Base-by-base conservation (phyloP, 2,329 filamentous ascomycete species). In the Xylaria sp. region DNA sequence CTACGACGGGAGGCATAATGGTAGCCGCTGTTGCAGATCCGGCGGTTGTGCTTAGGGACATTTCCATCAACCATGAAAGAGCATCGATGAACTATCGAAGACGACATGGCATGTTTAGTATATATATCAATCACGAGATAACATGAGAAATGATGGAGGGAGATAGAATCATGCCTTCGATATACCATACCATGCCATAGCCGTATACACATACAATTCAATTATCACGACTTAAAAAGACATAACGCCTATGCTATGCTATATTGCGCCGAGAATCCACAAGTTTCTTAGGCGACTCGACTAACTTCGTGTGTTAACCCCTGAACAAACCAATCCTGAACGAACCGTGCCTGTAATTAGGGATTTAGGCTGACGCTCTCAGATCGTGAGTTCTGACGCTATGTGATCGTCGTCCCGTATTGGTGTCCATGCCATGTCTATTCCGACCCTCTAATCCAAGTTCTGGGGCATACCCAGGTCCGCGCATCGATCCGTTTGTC, bases 211-310 rank as follows among this genome's bases (percentile, higher is more conserved):
- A 59, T 62, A 53, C 13, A 53, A 72, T 68, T 61, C 65, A 69
- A 65, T 63, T 60, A 49, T 59, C 54, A 65, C 23, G 38, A 67
- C 42, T 53, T 38, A 13, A 67, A 67, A 70, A 59, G n/a, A 69
- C 64, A 64, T 67, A 77, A 79, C 79, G 78, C 79, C 79, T 65
- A 71, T 79, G 77, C 79, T 77, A 80, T 80, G 77, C 77, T 71
- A 67, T 66, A 58, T 61, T 65, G 57, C 46, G 59, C 61, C 17
- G 23, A 59, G 23, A 44, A 63, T 49, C 38, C 57, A 53, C 61
- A 31, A 28, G 53, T 42, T 31, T 33, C 56, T n/a, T 28, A 42
- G 7, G n/a, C 17, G 46, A 42, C 38, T 48, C 17, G 36, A 38
- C 20, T 38, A n/a, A n/a, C 15, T 17, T n/a, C n/a, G 20, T n/a